Evolutionary conservation across 1,139 yeast genomes (phyloP).

Genomic region (Kodamaea ohmeri): DNA sequence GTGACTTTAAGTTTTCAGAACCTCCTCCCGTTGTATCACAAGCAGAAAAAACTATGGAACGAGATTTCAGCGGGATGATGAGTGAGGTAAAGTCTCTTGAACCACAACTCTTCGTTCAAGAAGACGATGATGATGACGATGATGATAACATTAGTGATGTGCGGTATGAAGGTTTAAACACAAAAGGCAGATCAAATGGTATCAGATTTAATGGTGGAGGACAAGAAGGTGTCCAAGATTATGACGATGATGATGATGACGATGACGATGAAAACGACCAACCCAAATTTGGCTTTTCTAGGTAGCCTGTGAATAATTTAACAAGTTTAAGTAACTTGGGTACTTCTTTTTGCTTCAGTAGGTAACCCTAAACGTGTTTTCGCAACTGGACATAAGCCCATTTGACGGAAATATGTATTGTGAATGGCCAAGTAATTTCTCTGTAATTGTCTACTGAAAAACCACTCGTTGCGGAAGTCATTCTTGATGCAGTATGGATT

Average conservation of each 20-base stretch:
- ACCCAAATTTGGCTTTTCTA: conserved; percentile 36
- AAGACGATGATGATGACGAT: conserved; percentile 12
- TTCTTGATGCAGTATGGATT: conserved; percentile 38
- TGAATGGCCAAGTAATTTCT: conserved; percentile 39
- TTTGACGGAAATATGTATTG: conserved; percentile 45
- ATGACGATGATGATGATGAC: conserved; percentile 16
- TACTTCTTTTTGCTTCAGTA: not conserved
- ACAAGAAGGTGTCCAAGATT: not conserved
- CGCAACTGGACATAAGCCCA: conserved; percentile 45
- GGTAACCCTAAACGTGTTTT: not conserved
- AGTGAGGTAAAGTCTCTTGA: conserved; percentile 21
- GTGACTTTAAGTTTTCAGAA: conserved; percentile 14
- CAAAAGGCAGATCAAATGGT: too few relatives aligned
- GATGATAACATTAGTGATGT: too few relatives aligned
- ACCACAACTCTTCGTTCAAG: conserved; percentile 10
- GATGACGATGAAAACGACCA: conserved; percentile 36
- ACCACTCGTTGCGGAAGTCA: conserved; percentile 23
- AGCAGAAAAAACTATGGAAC: conserved; percentile 14
- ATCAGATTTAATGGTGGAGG: not conserved
- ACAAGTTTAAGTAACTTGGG: too few relatives aligned
- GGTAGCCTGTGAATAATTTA: not conserved
- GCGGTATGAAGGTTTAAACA: too few relatives aligned
- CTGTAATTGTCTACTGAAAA: conserved; percentile 13
- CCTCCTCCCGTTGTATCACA: conserved; percentile 3
- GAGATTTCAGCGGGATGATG: conserved; percentile 31